Base-by-base conservation (phyloP, 441 rosid species). In the Euphorbia corollata region DNA sequence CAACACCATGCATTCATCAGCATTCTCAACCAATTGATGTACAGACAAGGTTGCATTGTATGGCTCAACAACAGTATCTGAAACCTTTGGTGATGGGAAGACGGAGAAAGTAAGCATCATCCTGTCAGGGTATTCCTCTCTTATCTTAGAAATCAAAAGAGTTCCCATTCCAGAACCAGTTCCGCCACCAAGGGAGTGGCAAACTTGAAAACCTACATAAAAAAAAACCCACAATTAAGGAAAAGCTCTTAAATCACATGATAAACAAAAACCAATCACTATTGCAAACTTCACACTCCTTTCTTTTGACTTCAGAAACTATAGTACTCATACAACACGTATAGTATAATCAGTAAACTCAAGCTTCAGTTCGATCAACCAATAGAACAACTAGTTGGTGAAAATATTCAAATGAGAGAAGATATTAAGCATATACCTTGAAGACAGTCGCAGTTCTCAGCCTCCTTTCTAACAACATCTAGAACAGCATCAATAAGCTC, bases 121-220 rank as follows among this genome's bases (percentile, higher is more conserved):
- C 18, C 73, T 56, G 48, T 70, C 73, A 18, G 73, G 73, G 62
- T 70, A 70, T 34, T 70, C 73, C 51, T 70, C 73, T 43, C 73
- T 70, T 64, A 70, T 70, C 68, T 70, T 71, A 22, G 74, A 71
- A 48, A 71, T 71, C 60, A 71, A 8, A 1, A 71, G 74, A 36
- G 74, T 71, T 50, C 74, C 74, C 74, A 71, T 71, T 41, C 74
- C 74, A 22, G 74, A 71, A 65, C 81, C 78, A 13, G 81, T 78
- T 48, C 81, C 81, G 56, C 81, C 81, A 64, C 81, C 81, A 2
- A 78, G 81, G 4, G 82, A 78, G 75, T 78, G 82, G 68, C 82
- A 78, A 18, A 78, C 45, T 70, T 75, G 82, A 48, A 78, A 78
- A 64, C 82, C 82, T 78, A 57, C 24, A 58, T 13, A n/a, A 64